These are phyloP conservation scores for Boletellus deceptivus DNA, from an alignment of 1,284 basidiomycete species.

Conservation along the genomic window DNA sequence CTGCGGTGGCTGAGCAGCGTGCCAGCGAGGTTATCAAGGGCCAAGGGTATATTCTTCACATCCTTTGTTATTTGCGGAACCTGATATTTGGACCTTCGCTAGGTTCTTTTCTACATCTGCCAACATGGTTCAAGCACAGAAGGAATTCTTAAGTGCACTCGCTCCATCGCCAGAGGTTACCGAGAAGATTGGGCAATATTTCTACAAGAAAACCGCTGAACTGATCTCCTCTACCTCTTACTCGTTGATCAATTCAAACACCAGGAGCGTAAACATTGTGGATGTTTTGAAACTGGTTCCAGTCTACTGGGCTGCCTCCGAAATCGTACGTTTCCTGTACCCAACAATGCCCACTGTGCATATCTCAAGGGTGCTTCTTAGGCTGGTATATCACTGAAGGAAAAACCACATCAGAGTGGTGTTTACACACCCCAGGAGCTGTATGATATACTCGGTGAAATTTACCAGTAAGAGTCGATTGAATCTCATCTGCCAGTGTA, in stretches of 20 bases:
- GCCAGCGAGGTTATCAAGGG: conserved; percentile 53
- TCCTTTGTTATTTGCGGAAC: background rate
- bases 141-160: conserved; percentile 49
- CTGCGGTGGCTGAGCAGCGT: conserved; percentile 47
- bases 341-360: background rate
- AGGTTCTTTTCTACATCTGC: conserved; percentile 59
- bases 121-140: conserved; percentile 45
- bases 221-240: conserved; percentile 55
- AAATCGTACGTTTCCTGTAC: conserved; percentile 51
- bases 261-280: conserved; percentile 63
- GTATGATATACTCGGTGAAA: conserved; percentile 61
- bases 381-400: conserved; percentile 76
- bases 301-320: conserved; percentile 63
- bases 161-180: conserved; percentile 43
- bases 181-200: conserved; percentile 55
- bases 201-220: conserved; percentile 58
- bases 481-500: background rate
- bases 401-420: conserved; percentile 49
- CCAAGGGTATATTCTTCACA: conserved; percentile 46
- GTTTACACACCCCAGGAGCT: conserved; percentile 61
- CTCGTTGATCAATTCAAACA: conserved; percentile 49
- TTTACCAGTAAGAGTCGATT: conserved; percentile 54
- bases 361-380: conserved; percentile 27
- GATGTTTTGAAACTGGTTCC: conserved; percentile 69
- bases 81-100: background rate